Evolutionary conservation across 163 green algal species (phyloP).

Genomic region (Chlorella variabilis): DNA sequence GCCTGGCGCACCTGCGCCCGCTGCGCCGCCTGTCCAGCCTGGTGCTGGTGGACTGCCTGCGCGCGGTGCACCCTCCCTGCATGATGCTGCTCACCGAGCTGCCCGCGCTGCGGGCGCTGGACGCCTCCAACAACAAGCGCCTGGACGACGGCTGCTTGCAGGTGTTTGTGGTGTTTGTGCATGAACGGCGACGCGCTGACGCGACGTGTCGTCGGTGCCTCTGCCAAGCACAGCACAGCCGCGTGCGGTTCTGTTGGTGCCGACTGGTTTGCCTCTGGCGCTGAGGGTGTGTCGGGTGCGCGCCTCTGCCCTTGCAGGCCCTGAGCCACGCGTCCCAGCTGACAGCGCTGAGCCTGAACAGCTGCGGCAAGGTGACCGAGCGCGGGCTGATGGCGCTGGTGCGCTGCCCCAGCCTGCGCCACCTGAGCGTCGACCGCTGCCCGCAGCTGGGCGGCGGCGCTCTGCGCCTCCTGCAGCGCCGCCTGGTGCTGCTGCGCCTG

Average conservation of each 20-base stretch:
- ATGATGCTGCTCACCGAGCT: constrained; percentile 20
- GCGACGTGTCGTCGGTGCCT: no score
- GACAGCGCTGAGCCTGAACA: constrained; percentile 11
- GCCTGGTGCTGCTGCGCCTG: constrained; percentile 29
- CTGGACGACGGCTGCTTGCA: constrained; percentile 47
- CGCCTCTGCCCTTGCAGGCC: constrained; percentile 15
- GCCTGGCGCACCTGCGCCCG: neutral
- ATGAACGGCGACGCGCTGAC: no score
- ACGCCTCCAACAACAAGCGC: constrained; percentile 21
- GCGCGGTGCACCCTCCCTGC: constrained; percentile 26
- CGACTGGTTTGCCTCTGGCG: no score
- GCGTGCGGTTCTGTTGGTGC: no score
- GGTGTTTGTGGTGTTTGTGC: constrained; percentile 5
- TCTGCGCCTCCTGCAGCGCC: constrained; percentile 2
- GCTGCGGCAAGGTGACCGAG: constrained; percentile 11
- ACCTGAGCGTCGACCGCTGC: constrained; percentile 22
- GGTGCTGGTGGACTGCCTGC: constrained; percentile 21
- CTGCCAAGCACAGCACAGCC: no score
- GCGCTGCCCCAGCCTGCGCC: constrained; percentile 1
- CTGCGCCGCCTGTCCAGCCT: constrained; percentile 23
- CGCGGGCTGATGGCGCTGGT: constrained; percentile 19
- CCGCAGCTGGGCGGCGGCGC: neutral
- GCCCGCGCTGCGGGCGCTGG: constrained; percentile 2
- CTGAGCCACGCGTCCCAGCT: constrained; percentile 17
- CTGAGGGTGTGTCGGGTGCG: no score